Conservation (phyloP, 176 grass and related monocot species). For the Avena eriantha region DNA sequence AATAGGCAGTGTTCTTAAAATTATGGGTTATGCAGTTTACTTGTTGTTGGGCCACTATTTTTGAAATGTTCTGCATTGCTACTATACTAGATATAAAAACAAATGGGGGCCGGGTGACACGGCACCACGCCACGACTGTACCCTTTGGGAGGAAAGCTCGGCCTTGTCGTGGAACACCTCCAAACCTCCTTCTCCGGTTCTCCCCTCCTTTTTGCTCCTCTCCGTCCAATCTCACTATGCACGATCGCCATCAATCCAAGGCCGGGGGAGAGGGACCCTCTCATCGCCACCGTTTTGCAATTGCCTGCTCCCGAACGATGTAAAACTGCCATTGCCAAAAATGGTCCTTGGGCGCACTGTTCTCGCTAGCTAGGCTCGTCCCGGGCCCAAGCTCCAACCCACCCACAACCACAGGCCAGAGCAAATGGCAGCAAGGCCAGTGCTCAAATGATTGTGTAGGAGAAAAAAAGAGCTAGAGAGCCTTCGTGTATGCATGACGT, state of each 20-base stretch:
- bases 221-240: background rate
- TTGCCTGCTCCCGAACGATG: background rate
- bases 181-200: background rate
- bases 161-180: background rate
- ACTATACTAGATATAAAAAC: too few relatives aligned
- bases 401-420: background rate
- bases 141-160: background rate
- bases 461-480: background rate
- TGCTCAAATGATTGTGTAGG: background rate
- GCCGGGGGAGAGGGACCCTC: background rate
- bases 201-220: background rate
- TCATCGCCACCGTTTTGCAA: background rate
- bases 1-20: too few relatives aligned
- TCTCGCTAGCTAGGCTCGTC: background rate
- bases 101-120: background rate
- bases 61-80: too few relatives aligned
- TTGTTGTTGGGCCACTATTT: too few relatives aligned
- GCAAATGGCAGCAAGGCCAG: background rate
- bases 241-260: background rate
- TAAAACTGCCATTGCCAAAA: background rate
- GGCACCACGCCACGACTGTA: background rate
- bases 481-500: background rate
- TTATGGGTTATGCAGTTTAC: too few relatives aligned
- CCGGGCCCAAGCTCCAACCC: background rate
- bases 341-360: background rate